Evolutionary conservation across 75 land plant genomes (phyloP), one percentile per base, ranked within the genome.

Genomic region (Sequoia sempervirens): DNA sequence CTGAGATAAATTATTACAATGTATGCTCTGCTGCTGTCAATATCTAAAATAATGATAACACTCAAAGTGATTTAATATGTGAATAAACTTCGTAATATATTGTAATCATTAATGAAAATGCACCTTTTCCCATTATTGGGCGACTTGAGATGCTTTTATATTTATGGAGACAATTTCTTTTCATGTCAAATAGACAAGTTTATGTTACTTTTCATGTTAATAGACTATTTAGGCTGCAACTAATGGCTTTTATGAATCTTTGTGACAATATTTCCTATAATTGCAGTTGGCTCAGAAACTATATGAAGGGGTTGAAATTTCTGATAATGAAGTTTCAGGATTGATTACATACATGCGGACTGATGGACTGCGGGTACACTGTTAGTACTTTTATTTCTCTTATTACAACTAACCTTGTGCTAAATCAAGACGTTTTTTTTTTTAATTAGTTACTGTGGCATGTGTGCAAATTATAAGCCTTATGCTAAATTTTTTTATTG

Each of bases 291-390:
- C 99, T 38, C 99, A 98, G 79, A 91, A 93, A 83, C 90, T 98
- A 47, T 98, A 96, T 90, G 99, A 98, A 84, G 99, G 99, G 32
- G 90, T 98, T 75, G 91, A 92, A 69, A 83, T 98, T 38, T 88
- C 91, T 37, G 84, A 91, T 82, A 92, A 87, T 28, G 92, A 93
- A 83, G 88, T 91, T 58, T 85, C 89, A 3, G 99, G 99, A 12
- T 80, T 98, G 43, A 98, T 98, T 85, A 98, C 99, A 40, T 98
- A 98, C 82, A 96, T 92, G 91, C 91, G 99, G 52, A 98, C 99
- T 75, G 99, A 98, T 92, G 96, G 99, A 36, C 75, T 94, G 15
- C 93, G 95, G 90, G 93, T 97, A 87, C 52, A 90, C 37, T 13
- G 14, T 84, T 80, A n/a, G 7, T 87, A 87, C 38, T 84, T 43